phyloP scores from a whole-genome alignment of 2,329 filamentous ascomycete species.

The Calonectria ilicicola region DNA sequence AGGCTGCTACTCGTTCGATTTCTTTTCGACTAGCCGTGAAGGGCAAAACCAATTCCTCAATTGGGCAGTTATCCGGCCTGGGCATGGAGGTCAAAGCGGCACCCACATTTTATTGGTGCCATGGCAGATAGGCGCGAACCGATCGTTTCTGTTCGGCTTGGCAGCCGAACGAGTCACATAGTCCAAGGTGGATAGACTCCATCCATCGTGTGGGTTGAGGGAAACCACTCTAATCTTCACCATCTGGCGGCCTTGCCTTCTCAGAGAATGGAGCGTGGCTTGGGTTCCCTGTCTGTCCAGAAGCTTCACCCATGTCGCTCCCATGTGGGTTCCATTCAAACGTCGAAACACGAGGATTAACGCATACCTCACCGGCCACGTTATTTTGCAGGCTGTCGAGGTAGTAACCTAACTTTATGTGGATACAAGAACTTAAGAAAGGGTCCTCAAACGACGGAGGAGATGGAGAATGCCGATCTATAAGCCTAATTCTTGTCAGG shows the following conservation, averaged over 20 bases:
- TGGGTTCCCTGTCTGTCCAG: background rate
- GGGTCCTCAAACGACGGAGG: background rate
- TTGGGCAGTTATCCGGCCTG: background rate
- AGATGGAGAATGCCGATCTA: background rate
- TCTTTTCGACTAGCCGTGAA: background rate
- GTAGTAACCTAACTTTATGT: background rate
- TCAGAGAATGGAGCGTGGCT: background rate
- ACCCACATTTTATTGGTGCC: background rate
- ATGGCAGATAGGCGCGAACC: background rate
- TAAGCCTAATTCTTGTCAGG: background rate
- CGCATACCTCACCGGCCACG: background rate
- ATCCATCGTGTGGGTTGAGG: background rate
- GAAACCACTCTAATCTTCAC: background rate
- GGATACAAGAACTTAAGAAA: background rate
- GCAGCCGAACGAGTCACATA: background rate
- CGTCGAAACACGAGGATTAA: background rate
- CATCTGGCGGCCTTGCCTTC: background rate
- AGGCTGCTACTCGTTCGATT: background rate
- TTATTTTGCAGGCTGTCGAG: background rate
- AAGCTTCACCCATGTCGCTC: background rate
- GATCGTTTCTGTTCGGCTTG: conserved; percentile 2
- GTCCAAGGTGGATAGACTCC: background rate
- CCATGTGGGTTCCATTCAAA: background rate
- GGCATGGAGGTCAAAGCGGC: background rate
- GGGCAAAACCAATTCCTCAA: background rate